Percentiles rank a stretch among this genome's conserved stretches.
phyloP scores from a whole-genome alignment of 306 rosid species.

The Datisca glomerata region DNA sequence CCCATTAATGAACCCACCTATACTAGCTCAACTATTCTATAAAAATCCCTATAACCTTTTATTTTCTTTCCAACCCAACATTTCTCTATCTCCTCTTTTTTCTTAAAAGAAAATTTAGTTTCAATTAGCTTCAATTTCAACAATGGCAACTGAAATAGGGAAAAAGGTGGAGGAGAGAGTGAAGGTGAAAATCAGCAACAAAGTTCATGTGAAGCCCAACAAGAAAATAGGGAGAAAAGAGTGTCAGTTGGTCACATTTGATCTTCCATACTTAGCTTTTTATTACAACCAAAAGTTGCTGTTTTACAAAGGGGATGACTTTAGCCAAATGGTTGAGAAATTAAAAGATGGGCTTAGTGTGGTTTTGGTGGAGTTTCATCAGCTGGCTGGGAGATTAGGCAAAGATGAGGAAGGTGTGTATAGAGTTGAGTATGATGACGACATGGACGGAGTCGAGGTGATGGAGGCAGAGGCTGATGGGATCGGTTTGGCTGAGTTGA shows the following conservation, averaged over 20 bases:
- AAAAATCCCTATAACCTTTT: background rate
- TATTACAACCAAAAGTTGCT: conserved; percentile 90
- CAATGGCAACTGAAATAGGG: conserved; percentile 35
- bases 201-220: conserved; percentile 46
- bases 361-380: conserved; percentile 60
- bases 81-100: background rate
- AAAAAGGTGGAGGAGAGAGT: conserved; percentile 15
- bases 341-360: conserved; percentile 51
- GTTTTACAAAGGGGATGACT: conserved; percentile 50
- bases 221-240: conserved; percentile 53
- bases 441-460: conserved; percentile 58
- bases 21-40: background rate
- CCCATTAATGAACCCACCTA: conserved; percentile 26
- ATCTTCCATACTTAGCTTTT: conserved; percentile 82
- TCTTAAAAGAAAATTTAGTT: background rate
- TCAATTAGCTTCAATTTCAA: background rate
- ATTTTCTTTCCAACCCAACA: background rate
- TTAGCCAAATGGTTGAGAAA: conserved; percentile 45
- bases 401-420: conserved; percentile 88
- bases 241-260: conserved; percentile 74
- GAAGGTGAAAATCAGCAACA: conserved; percentile 40
- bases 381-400: conserved; percentile 73
- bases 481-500: conserved; percentile 41
- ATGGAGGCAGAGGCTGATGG: conserved; percentile 51
- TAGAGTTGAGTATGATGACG: conserved; percentile 64